phyloP scores from a whole-genome alignment of 768 basidiomycete species.

The Lactarius akahatsu region DNA sequence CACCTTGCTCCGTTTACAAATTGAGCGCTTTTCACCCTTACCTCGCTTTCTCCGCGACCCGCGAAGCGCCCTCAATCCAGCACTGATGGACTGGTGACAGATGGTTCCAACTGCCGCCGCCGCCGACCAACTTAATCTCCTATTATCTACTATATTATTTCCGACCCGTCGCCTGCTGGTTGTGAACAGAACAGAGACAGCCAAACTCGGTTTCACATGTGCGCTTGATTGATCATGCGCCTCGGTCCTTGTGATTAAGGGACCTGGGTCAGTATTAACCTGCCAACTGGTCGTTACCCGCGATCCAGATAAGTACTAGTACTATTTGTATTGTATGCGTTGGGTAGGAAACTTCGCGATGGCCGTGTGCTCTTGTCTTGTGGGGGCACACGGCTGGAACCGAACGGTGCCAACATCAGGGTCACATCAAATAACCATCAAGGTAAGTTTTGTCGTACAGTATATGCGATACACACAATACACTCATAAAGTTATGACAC shows the following conservation, averaged over 20 bases:
- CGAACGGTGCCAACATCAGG: neutral
- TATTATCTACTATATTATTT: slow-evolving; percentile 5
- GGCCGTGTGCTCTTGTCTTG: neutral
- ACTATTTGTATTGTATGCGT: neutral
- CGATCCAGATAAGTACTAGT: slow-evolving; percentile 3
- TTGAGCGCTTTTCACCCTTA: slow-evolving; percentile 13
- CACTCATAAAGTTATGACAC: neutral
- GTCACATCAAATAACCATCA: neutral
- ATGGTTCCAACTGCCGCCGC: neutral
- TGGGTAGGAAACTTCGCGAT: neutral
- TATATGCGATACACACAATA: neutral
- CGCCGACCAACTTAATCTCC: neutral
- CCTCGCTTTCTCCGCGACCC: slow-evolving; percentile 9
- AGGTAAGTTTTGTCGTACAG: neutral
- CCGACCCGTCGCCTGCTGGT: slow-evolving; percentile 21
- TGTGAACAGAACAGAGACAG: slow-evolving; percentile 10
- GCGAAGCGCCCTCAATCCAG: slow-evolving; percentile 8
- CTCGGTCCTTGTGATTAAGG: slow-evolving; percentile 24
- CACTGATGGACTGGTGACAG: slow-evolving; percentile 5
- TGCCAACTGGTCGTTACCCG: neutral
- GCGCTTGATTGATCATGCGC: slow-evolving; percentile 21
- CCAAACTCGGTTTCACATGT: slow-evolving; percentile 21
- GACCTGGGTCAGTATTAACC: slow-evolving; percentile 14
- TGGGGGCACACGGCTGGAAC: neutral
- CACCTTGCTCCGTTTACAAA: slow-evolving; percentile 1